Evolutionary conservation across 495 filamentous ascomycete genomes (phyloP).

Genomic region (Elaphomyces granulatus): DNA sequence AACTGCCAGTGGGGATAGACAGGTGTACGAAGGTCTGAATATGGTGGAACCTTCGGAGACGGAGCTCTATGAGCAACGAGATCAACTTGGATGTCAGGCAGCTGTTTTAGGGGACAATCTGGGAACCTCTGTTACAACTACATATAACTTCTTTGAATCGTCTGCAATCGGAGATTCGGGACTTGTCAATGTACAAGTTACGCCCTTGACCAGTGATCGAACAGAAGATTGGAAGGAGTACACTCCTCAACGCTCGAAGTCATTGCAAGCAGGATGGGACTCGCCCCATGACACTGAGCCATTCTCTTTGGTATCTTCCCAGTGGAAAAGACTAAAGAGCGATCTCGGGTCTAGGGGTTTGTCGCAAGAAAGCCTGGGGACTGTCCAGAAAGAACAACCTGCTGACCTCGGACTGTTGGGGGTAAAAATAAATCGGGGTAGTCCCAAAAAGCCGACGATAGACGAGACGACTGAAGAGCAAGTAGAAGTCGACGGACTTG

Average conservation of each 20-base stretch:
- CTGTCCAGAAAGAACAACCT: neutral
- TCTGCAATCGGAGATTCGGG: slow-evolving; percentile 4
- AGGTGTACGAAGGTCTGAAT: too few species aligned
- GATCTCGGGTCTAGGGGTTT: slow-evolving; percentile 2
- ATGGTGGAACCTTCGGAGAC: too few species aligned
- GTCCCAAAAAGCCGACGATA: too few species aligned
- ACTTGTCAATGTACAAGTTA: neutral
- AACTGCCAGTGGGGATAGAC: too few species aligned
- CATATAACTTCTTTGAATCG: slow-evolving; percentile 19
- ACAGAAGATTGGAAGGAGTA: slow-evolving; percentile 8
- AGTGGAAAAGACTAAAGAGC: slow-evolving; percentile 14
- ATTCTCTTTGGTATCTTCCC: slow-evolving; percentile 19
- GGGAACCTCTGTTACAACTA: too few species aligned
- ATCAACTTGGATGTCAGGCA: too few species aligned
- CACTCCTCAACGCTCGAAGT: slow-evolving; percentile 11
- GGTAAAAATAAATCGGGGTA: too few species aligned
- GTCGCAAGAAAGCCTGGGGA: neutral
- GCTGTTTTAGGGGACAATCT: too few species aligned
- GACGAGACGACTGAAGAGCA: too few species aligned
- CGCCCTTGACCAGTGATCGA: neutral
- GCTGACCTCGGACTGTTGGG: too few species aligned
- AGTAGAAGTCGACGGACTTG: neutral
- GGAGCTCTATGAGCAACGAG: too few species aligned
- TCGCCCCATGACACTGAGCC: slow-evolving; percentile 32
- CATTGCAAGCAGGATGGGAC: slow-evolving; percentile 13